Percentiles rank a stretch among this genome's conserved stretches.
These are phyloP conservation scores for Amaranthus tricolor DNA, from an alignment of 179 eudicot genomes.

Conservation along the genomic window DNA sequence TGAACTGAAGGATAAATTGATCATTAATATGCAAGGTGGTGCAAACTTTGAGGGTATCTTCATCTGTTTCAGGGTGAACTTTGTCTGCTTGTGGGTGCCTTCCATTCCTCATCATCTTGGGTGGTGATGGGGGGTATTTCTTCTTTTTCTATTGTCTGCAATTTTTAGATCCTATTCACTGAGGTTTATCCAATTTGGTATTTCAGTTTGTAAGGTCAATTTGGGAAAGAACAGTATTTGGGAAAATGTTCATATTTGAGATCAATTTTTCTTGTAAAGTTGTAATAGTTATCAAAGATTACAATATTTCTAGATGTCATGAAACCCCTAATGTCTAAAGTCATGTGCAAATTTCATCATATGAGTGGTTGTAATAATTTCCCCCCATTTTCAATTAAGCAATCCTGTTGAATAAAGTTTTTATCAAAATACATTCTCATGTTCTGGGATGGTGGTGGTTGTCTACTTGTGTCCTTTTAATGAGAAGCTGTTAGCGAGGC, in stretches of 20 bases:
- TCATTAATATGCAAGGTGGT: neutral
- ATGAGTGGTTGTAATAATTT: neutral
- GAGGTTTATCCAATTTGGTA: neutral
- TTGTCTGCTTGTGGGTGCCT: neutral
- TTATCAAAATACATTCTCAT: neutral
- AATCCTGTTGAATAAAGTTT: neutral
- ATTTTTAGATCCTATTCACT: neutral
- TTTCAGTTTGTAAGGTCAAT: neutral
- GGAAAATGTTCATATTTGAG: too few relatives aligned
- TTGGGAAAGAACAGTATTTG: too few relatives aligned
- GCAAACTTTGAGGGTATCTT: neutral
- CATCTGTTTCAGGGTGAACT: neutral
- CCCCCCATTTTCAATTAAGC: neutral
- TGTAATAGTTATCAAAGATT: neutral
- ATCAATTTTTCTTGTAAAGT: too few relatives aligned
- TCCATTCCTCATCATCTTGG: neutral
- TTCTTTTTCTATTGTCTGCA: neutral
- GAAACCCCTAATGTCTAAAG: too few relatives aligned
- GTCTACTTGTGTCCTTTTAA: neutral
- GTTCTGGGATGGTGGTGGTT: neutral
- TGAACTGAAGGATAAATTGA: neutral
- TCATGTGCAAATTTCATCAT: neutral
- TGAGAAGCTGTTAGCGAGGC: neutral
- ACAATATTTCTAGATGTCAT: too few relatives aligned
- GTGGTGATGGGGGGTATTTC: neutral